These are phyloP conservation scores for Vaccinium darrowii DNA, from an alignment of 148 eudicot species.

Conservation along the genomic window DNA sequence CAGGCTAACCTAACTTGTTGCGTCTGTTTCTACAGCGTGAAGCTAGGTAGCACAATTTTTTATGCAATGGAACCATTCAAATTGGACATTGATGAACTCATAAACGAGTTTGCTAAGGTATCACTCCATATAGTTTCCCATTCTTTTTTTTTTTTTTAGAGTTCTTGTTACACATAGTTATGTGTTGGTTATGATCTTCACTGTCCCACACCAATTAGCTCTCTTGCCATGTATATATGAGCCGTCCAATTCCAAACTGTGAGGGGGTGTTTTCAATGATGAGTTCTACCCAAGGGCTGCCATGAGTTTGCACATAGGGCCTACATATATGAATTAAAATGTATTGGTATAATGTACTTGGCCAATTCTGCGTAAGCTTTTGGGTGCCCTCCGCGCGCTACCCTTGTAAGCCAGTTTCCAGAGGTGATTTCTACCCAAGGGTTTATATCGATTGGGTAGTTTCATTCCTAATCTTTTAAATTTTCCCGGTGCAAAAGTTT, in stretches of 20 bases:
- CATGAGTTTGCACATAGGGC: background rate
- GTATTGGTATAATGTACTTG: background rate
- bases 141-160: background rate
- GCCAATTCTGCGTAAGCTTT: background rate
- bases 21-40: background rate
- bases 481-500: background rate
- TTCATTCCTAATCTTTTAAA: background rate
- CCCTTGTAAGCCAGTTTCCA: background rate
- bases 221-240: background rate
- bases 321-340: background rate
- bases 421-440: background rate
- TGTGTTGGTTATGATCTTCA: background rate
- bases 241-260: background rate
- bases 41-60: background rate
- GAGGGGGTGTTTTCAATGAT: background rate
- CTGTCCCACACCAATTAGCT: background rate
- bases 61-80: conserved; percentile 51
- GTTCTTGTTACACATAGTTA: background rate
- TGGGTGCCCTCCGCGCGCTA: background rate
- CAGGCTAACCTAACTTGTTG: background rate
- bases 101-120: conserved; percentile 46
- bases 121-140: background rate
- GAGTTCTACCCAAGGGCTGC: background rate
- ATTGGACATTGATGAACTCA: conserved; percentile 78
- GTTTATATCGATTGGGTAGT: background rate